These are phyloP conservation scores for Syzygium malaccense DNA, from an alignment of 441 rosid genomes.

Conservation along the genomic window DNA sequence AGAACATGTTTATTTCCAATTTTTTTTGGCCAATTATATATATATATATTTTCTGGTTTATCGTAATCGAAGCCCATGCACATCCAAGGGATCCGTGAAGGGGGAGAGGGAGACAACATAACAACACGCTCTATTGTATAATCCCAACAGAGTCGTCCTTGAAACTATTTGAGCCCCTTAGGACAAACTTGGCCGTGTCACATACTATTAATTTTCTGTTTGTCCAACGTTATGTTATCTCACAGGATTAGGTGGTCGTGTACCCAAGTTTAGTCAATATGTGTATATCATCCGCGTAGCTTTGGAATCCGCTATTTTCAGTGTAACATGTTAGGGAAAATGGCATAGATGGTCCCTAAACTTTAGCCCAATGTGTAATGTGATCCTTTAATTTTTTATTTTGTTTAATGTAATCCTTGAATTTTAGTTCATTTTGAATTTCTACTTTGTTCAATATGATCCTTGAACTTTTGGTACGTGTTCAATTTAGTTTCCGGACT, in stretches of 20 bases:
- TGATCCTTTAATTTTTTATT: too few relatives aligned
- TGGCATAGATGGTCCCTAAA: too few relatives aligned
- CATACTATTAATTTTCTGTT: not conserved
- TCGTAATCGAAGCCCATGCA: not conserved
- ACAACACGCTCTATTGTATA: not conserved
- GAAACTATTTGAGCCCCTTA: not conserved
- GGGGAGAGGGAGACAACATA: not conserved
- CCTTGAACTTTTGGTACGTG: too few relatives aligned
- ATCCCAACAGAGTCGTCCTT: not conserved
- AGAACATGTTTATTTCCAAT: too few relatives aligned
- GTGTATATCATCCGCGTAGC: not conserved
- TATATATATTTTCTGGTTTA: not conserved
- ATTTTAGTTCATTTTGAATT: too few relatives aligned
- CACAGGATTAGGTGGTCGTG: not conserved
- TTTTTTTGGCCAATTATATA: not conserved
- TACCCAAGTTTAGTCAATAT: not conserved
- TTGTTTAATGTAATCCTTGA: too few relatives aligned
- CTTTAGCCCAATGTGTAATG: too few relatives aligned
- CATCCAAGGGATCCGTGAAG: not conserved
- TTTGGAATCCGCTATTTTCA: not conserved
- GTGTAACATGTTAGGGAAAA: too few relatives aligned
- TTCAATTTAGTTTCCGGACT: too few relatives aligned
- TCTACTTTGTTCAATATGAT: too few relatives aligned
- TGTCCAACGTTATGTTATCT: not conserved
- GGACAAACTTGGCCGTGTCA: not conserved